phyloP scores from a whole-genome alignment of 2,329 filamentous ascomycete species.

The Apiospora hydei region DNA sequence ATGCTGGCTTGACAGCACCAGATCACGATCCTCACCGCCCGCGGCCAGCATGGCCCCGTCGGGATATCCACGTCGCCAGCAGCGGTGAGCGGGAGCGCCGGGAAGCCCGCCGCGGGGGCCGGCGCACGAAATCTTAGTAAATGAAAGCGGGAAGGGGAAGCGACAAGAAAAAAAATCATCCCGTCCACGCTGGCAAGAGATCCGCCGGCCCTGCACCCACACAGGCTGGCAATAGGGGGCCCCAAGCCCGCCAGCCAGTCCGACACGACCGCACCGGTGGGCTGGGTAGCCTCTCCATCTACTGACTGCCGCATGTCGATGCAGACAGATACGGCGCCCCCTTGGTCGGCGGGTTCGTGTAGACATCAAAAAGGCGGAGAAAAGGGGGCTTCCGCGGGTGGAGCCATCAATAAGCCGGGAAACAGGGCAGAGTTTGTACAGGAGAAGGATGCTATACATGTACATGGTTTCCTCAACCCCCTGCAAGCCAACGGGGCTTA shows the following conservation, averaged over 20 bases:
- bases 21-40: slow-evolving; percentile 18
- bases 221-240: neutral
- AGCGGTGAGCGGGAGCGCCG: neutral
- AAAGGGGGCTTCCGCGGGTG: slow-evolving; percentile 9
- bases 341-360: neutral
- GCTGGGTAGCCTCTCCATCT: neutral
- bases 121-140: neutral
- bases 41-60: neutral
- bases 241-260: neutral
- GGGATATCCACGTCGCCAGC: neutral
- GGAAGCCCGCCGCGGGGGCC: neutral
- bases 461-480: no score
- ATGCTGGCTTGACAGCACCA: neutral
- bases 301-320: neutral
- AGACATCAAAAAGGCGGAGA: neutral
- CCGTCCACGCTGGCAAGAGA: slow-evolving; percentile 10
- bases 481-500: neutral
- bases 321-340: neutral
- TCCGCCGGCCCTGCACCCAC: neutral
- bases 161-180: neutral
- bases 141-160: neutral
- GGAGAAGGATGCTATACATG: no score
- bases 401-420: slow-evolving; percentile 4
- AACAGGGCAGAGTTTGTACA: no score
- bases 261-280: slow-evolving; percentile 12